Base-by-base conservation (phyloP, 495 filamentous ascomycete genomes). In the Tuber indicum region DNA sequence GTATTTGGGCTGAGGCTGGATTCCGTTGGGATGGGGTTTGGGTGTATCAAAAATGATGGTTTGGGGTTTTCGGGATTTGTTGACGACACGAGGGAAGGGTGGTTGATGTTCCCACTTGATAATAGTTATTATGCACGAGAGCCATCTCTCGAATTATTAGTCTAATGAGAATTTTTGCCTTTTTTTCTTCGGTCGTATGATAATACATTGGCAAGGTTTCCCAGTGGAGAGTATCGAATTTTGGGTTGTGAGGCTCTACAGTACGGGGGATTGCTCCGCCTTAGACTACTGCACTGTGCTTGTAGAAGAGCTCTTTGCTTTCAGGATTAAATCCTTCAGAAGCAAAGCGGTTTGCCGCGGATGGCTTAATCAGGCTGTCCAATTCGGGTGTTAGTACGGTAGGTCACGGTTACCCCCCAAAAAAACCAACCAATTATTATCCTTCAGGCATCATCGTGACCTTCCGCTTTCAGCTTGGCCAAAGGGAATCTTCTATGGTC, bases 321-420 rank as follows among this genome's bases (percentile, higher is more conserved):
- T 66, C 58, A 5, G 6, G 26, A 66, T 66, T 36, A 19, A 12
- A 17, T 14, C 14, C 39, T 41, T 7, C 7, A 19, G 5, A 36
- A 19, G 58, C 12, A 66, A 19, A 19, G 32, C 58, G 58, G 58
- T 14, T 66, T 17, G 58, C 26, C 36, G 58, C 58, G 26, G 58
- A 66, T 66, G 58, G 58, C 58, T 36, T 66, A 6, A 66, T 66
- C 58, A 66, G 58, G 58, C n/a, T 66, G 58, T 26, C 58, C 32
- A 36, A 66, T 36, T 66, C 26, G 58, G 58, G 4, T 14, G 10
- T 66, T 66, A 36, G 12, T 66, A 66, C 58, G 26, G 39, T 41
- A 41, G 1, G 32, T 32, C 32, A 32, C 32, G 1, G 32, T 32
- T 32, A 32, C 32, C 32, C 32, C 32, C 58, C 26, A 32, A 16